Percentiles rank a stretch among this genome's conserved stretches.
phyloP scores from a whole-genome alignment of 2,329 filamentous ascomycete genomes.

The Phyllosticta citriasiana region DNA sequence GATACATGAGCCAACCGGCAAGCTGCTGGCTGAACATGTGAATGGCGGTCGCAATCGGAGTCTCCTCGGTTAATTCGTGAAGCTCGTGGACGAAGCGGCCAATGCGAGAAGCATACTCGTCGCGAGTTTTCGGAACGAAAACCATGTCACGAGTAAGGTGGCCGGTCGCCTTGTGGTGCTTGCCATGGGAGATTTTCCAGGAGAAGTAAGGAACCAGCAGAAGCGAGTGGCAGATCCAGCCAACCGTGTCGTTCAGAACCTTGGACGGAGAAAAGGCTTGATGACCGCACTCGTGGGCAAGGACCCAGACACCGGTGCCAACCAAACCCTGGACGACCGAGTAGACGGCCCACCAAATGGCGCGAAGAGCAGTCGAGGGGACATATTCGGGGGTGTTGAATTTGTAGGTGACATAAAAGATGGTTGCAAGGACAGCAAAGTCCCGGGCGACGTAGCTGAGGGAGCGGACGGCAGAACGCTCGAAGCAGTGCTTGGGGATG shows the following conservation, averaged over 20 bases:
- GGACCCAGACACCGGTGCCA: conserved; percentile 87
- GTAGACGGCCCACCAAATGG: conserved; percentile 55
- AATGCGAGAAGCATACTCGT: conserved; percentile 65
- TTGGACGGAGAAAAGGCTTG: conserved; percentile 93
- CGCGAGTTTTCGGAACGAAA: conserved; percentile 86
- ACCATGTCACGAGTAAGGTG: conserved; percentile 99
- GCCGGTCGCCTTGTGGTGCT: conserved; percentile 98
- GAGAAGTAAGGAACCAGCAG: conserved; percentile 96
- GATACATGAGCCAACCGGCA: conserved; percentile 86
- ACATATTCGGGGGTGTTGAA: conserved; percentile 79
- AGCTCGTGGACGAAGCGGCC: conserved; percentile 73
- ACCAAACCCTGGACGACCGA: conserved; percentile 85
- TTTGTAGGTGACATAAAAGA: conserved; percentile 82
- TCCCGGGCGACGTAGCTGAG: conserved; percentile 81
- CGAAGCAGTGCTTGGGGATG: conserved; percentile 94
- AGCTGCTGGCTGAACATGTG: conserved; percentile 78
- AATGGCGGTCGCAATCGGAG: conserved; percentile 68
- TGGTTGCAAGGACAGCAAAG: conserved; percentile 57
- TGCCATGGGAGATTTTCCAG: conserved; percentile 98
- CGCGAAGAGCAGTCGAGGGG: conserved; percentile 57
- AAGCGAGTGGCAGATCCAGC: conserved; percentile 81
- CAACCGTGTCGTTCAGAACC: conserved; percentile 80
- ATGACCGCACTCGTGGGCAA: conserved; percentile 97
- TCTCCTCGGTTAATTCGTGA: conserved; percentile 85
- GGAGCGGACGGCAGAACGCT: conserved; percentile 68